A percentile compares a stretch with the other conserved stretches of the same genome.
phyloP scores from a whole-genome alignment of 169 alveolate genomes.

The Cryptosporidium tyzzeri region DNA sequence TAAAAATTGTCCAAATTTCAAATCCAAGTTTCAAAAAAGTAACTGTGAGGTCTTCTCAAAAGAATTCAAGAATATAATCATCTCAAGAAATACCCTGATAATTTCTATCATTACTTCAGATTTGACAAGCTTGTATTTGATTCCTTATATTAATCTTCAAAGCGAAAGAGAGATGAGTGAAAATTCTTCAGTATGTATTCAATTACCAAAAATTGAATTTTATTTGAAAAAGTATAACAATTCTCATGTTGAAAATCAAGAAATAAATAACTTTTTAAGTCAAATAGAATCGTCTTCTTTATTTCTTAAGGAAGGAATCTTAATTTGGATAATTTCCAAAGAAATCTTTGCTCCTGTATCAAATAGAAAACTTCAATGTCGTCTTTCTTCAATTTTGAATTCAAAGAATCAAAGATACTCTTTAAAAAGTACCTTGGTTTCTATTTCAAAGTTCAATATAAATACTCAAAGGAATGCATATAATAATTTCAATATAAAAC shows the following conservation, averaged over 20 bases:
- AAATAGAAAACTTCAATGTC: background rate
- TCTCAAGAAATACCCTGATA: background rate
- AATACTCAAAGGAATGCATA: background rate
- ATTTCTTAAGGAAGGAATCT: background rate
- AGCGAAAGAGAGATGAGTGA: background rate
- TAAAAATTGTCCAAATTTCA: background rate
- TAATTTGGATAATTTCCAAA: background rate
- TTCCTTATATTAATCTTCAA: background rate
- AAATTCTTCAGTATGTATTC: conserved; percentile 12
- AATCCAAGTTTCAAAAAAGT: background rate
- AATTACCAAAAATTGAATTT: conserved; percentile 19
- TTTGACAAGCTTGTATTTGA: background rate
- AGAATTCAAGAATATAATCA: background rate
- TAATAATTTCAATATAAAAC: background rate
- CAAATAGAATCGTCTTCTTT: background rate
- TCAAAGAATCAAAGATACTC: background rate
- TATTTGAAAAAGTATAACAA: background rate
- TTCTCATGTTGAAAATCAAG: background rate
- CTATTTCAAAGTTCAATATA: background rate
- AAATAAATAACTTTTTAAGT: background rate
- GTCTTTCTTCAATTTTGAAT: background rate
- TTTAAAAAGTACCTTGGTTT: background rate
- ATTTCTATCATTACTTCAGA: background rate
- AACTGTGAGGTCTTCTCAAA: background rate
- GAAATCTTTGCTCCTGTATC: background rate